A percentile compares a stretch with the other conserved stretches of the same genome.
These are phyloP conservation scores for Pythium aristosporum DNA, from an alignment of 352 stramenopile genomes.

Conservation along the genomic window DNA sequence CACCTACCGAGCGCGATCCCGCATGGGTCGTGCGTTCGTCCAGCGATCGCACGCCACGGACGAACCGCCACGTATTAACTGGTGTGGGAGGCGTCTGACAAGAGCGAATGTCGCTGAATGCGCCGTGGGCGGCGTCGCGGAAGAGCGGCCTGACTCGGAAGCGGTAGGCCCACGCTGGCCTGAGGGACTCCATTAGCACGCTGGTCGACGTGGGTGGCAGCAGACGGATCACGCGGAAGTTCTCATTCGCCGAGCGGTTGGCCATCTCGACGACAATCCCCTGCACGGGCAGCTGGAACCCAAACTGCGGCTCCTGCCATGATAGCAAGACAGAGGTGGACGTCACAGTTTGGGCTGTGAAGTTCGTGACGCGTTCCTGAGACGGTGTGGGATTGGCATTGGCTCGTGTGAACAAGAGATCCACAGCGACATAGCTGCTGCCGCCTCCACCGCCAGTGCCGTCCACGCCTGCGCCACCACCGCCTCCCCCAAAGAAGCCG, in stretches of 20 bases:
- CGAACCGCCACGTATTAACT: constrained; percentile 41
- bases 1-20: constrained; percentile 33
- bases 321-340: constrained; percentile 40
- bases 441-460: constrained; percentile 61
- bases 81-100: constrained; percentile 37
- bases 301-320: constrained; percentile 42
- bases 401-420: constrained; percentile 10
- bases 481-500: constrained; percentile 74
- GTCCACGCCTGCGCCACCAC: constrained; percentile 59
- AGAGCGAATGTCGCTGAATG: constrained; percentile 35
- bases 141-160: constrained; percentile 57
- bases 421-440: constrained; percentile 48
- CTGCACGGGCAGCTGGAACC: constrained; percentile 40
- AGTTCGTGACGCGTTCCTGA: constrained; percentile 28
- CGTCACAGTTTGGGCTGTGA: constrained; percentile 24
- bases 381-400: constrained; percentile 16
- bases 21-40: constrained; percentile 35
- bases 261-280: constrained; percentile 64
- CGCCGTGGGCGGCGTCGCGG: constrained; percentile 31
- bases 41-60: constrained; percentile 31
- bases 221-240: constrained; percentile 50
- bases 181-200: constrained; percentile 30
- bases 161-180: constrained; percentile 38
- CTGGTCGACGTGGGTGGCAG: constrained; percentile 23
- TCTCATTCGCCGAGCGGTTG: constrained; percentile 48